These are phyloP conservation scores for Citrus inodora DNA, from an alignment of 345 rosid species.

Conservation along the genomic window DNA sequence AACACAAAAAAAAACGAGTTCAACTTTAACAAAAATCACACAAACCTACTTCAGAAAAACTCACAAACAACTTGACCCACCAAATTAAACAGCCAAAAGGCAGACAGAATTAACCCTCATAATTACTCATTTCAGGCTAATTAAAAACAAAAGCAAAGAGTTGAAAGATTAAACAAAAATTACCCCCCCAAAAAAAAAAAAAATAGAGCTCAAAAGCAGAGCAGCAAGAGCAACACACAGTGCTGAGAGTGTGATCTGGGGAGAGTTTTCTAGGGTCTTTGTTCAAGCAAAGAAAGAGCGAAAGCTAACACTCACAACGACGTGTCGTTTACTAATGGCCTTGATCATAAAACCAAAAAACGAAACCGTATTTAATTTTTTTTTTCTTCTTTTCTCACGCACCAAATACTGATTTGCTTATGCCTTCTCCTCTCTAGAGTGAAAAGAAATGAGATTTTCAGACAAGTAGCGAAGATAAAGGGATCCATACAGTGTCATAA, in stretches of 20 bases:
- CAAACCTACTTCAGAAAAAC: conserved; percentile 5
- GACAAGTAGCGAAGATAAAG: conserved; percentile 39
- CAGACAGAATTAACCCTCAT: conserved; percentile 9
- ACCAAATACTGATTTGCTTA: neutral
- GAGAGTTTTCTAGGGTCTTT: conserved; percentile 37
- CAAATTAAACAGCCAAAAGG: conserved; percentile 18
- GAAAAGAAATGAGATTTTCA: conserved; percentile 19
- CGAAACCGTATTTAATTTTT: neutral
- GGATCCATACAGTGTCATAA: conserved; percentile 21
- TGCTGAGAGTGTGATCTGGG: conserved; percentile 35
- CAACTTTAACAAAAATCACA: neutral
- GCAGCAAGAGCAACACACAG: conserved; percentile 1
- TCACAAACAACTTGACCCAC: conserved; percentile 3
- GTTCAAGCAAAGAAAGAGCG: neutral
- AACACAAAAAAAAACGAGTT: neutral
- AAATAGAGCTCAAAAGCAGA: conserved; percentile 15
- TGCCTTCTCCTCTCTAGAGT: conserved; percentile 3
- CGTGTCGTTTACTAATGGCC: conserved; percentile 18
- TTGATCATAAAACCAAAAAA: neutral
- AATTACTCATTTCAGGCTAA: conserved; percentile 21
- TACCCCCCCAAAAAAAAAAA: neutral
- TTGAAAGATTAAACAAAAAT: neutral
- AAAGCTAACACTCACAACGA: conserved; percentile 10
- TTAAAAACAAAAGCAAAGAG: neutral
- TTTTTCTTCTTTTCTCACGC: neutral